Base-by-base conservation (phyloP, 2,329 filamentous ascomycete genomes). In the Epichloe brachyelytri region DNA sequence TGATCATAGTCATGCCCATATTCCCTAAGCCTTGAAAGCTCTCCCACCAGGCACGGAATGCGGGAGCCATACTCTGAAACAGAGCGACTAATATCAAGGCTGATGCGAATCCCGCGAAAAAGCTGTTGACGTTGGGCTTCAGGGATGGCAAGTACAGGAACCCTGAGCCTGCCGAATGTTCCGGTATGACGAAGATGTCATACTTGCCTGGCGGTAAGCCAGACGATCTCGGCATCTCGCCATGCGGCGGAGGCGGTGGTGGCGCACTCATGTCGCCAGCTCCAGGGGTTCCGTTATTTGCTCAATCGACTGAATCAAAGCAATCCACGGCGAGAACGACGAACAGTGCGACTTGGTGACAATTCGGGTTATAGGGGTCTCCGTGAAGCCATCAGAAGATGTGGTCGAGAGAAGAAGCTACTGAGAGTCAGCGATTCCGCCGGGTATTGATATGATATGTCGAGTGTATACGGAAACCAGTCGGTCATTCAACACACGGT, bases 101-200 rank as follows among this genome's bases (percentile, higher is more conserved):
- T 53, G 80, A 84, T 40, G 82, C 85, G 59, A 89, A 88, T 30
- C 91, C 91, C 3, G 90, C 89, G 20, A 89, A 77, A 66, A 96
- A 97, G 69, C 88, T 95, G 68, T 95, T 95, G 61, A 85, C 77
- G 62, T 93, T 87, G 19, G 88, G 85, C 62, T 85, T 79, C 55
- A 97, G 68, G 0, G 90, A 95, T 0, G 91, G 91, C n/a, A 97
- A 79, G 66, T 97, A 96, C 30, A 97, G 74, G 68, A 96, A 96
- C 36, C 91, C 91, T 0, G 83, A 81, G 49, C 91, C 91, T 6
- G 90, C 78, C 11, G 89, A 91, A 67, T 95, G 89, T 45, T 90
- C 88, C 7, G 91, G 91, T 62, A 97, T 90, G 65, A 96, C 85
- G 71, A 96, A 96, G 64, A 97, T 95, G 72, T 97, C 91, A 69